Evolutionary conservation across 495 filamentous ascomycete species (phyloP), one percentile per base, ranked within the genome.

Genomic region (Talaromyces thailandensis): DNA sequence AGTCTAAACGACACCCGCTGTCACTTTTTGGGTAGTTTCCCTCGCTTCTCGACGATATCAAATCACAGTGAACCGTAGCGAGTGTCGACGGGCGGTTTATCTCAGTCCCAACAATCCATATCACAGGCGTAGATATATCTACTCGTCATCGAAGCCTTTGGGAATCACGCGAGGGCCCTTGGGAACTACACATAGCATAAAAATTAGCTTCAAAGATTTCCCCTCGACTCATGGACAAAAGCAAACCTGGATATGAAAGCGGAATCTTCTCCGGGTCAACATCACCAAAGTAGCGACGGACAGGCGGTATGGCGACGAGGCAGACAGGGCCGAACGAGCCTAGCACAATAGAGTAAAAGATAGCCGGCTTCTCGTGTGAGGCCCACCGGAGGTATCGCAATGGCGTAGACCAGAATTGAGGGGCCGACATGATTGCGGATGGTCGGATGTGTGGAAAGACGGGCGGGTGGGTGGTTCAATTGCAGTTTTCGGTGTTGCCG

Each of bases 161-260:
- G 91, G 81, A 64, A 86, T 83, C 64, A 83, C 82, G 61, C 92
- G 80, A 62, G 88, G 89, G 2, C 89, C 87, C 58, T 83, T 73
- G 11, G 92, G 92, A 69, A 96, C 92, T 93, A 64, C 12, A 55
- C 29, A 1, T 62, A 29, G 5, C 21, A 48, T 32, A 18, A 35
- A 61, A 31, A 32, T 62, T 53, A 67, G 53, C 18, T 23, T 40
- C 18, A 28, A 2, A 21, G 29, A 32, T 63, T 35, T n/a, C 12
- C n/a, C 11, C n/a, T 21, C 3, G n/a, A 25, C 18, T 25, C n/a
- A 18, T 18, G 59, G 7, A 52, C 25, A 58, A 61, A 21, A 37
- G 43, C 89, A 73, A 84, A 98, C 94, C 81, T 56, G 94, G 94
- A 81, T 97, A 98, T 68, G 91, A 93, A 74, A 90, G 67, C 12